Percentiles rank a stretch among this genome's conserved stretches.
These are phyloP conservation scores for Myriosclerotinia duriaeana DNA, from an alignment of 2,329 filamentous ascomycete species.

Conservation along the genomic window DNA sequence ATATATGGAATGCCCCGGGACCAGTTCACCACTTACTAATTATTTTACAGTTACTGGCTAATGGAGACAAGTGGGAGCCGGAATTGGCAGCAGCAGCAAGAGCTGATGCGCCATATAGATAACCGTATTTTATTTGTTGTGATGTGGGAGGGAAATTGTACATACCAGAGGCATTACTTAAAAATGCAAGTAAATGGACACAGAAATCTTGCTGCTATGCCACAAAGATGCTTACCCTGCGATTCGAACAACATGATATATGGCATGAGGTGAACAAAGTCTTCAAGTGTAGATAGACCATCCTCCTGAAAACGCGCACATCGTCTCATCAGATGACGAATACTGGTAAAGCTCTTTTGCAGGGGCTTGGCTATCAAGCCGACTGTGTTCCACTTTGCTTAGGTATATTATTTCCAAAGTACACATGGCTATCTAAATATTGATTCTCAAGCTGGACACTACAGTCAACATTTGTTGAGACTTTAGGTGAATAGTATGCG, in stretches of 20 bases:
- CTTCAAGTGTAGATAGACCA: conserved; percentile 1
- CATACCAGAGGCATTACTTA: conserved; percentile 17
- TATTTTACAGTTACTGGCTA: conserved; percentile 69
- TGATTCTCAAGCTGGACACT: background rate
- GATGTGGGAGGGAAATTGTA: conserved; percentile 20
- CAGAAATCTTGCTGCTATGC: background rate
- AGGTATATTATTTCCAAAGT: background rate
- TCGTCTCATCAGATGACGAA: background rate
- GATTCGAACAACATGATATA: background rate
- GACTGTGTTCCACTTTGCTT: background rate
- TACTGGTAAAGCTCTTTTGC: background rate
- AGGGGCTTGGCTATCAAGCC: background rate
- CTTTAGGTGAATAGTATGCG: background rate
- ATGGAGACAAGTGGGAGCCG: conserved; percentile 97
- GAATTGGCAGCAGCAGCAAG: conserved; percentile 89
- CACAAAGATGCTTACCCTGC: background rate
- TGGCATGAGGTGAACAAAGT: background rate
- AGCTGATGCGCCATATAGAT: conserved; percentile 90
- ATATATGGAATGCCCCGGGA: conserved; percentile 39
- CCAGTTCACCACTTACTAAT: background rate
- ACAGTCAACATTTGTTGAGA: background rate
- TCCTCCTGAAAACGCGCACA: background rate
- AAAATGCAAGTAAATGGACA: conserved; percentile 18
- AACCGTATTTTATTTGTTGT: conserved; percentile 41
- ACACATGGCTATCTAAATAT: background rate